phyloP scores from a whole-genome alignment of 805 yeast species.

The Ogataea chonburiensis region DNA sequence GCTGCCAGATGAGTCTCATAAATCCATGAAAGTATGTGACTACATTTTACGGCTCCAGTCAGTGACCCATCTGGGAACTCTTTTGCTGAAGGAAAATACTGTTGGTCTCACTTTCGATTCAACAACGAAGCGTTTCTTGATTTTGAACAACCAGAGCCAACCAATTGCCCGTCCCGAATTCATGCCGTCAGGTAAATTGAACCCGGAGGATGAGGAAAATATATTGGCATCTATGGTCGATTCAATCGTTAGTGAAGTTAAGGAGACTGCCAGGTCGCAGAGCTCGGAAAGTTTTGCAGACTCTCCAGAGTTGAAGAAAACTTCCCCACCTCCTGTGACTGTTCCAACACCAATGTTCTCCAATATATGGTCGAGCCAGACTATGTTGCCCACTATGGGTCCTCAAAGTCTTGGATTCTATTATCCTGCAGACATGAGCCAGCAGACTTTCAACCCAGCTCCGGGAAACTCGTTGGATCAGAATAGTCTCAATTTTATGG shows the following conservation, averaged over 20 bases:
- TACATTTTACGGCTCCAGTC: slow-evolving; percentile 35
- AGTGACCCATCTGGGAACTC: slow-evolving; percentile 34
- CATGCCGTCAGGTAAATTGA: slow-evolving; percentile 1
- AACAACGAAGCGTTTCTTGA: slow-evolving; percentile 10
- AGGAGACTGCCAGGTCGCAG: slow-evolving; percentile 3
- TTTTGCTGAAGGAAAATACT: slow-evolving; percentile 27
- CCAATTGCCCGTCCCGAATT: not conserved
- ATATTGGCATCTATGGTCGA: slow-evolving; percentile 32
- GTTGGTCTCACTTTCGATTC: slow-evolving; percentile 32
- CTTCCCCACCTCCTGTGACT: slow-evolving; percentile 2
- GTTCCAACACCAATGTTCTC: slow-evolving; percentile 14
- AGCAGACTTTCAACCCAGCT: slow-evolving; percentile 1
- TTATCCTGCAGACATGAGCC: slow-evolving; percentile 6
- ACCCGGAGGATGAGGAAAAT: slow-evolving; percentile 24
- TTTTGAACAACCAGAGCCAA: too few species aligned
- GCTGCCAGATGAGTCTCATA: slow-evolving; percentile 25
- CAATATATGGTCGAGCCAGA: slow-evolving; percentile 16
- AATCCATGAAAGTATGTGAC: slow-evolving; percentile 34
- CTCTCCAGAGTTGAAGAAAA: slow-evolving; percentile 4
- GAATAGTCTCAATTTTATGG: slow-evolving; percentile 1
- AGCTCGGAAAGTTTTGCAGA: slow-evolving; percentile 4
- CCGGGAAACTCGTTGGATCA: not conserved
- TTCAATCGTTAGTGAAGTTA: slow-evolving; percentile 29
- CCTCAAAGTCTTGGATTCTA: slow-evolving; percentile 1
- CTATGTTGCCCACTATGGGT: slow-evolving; percentile 2